A percentile compares a stretch with the other conserved stretches of the same genome.
Evolutionary conservation across 345 rosid species (phyloP).

Genomic region (Hibiscus tridactylites): DNA sequence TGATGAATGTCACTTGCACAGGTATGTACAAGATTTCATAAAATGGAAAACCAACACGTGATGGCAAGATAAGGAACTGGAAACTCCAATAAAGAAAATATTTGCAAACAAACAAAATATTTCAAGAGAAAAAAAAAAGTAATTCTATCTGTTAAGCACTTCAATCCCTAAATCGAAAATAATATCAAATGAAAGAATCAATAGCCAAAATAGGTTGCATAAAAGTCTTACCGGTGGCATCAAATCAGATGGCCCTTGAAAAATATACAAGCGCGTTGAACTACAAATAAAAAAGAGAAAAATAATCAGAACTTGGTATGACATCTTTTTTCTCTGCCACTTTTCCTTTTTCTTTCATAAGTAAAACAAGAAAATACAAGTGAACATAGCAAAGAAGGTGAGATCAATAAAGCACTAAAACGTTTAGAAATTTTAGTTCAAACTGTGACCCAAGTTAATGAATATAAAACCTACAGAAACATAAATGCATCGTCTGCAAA

Average conservation of each 20-base stretch:
- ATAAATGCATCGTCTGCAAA: background rate
- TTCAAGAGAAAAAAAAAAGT: background rate
- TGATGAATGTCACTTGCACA: background rate
- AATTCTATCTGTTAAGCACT: background rate
- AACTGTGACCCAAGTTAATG: background rate
- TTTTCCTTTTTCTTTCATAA: background rate
- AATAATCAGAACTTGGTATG: background rate
- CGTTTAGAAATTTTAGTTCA: background rate
- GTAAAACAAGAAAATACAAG: background rate
- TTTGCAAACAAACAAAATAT: background rate
- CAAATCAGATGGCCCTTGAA: constrained; percentile 85
- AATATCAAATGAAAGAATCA: background rate
- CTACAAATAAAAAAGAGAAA: constrained; percentile 25
- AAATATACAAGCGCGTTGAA: constrained; percentile 73
- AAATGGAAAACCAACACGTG: background rate
- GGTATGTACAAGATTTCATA: background rate
- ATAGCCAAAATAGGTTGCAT: background rate
- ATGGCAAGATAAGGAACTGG: background rate
- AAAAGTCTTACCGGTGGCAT: constrained; percentile 68
- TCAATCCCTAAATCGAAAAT: background rate
- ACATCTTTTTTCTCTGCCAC: background rate
- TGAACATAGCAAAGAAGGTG: background rate
- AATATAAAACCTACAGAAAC: background rate
- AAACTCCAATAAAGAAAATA: background rate
- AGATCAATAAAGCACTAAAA: background rate